phyloP scores from a whole-genome alignment of 2,329 filamentous ascomycete genomes.

The Colletotrichum limetticola region DNA sequence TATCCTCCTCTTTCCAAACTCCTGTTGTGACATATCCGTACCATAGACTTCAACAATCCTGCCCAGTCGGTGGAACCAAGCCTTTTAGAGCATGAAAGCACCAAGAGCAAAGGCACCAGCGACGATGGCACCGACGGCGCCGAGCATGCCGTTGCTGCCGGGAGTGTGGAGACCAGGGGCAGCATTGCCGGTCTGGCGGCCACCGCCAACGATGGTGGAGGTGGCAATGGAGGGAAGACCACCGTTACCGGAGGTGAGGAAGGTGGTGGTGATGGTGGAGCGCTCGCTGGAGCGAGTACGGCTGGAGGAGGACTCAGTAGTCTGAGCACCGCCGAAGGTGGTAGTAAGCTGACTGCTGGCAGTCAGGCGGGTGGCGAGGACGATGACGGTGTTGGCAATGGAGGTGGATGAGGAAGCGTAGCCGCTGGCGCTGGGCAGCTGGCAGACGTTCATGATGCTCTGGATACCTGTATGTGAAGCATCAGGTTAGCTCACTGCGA shows the following conservation, averaged over 20 bases:
- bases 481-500: neutral
- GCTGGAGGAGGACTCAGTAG: constrained; percentile 2
- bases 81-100: constrained; percentile 33
- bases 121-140: constrained; percentile 23
- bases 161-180: constrained; percentile 20
- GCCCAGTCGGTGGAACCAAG: neutral
- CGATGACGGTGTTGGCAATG: constrained; percentile 42
- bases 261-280: constrained; percentile 30
- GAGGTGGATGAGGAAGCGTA: constrained; percentile 40
- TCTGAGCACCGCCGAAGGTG: constrained; percentile 40
- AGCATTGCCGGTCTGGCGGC: constrained; percentile 27
- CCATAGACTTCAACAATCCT: neutral
- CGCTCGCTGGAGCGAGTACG: constrained; percentile 10
- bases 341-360: constrained; percentile 48
- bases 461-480: constrained; percentile 44
- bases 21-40: constrained; percentile 1
- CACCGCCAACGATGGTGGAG: constrained; percentile 28
- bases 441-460: constrained; percentile 47
- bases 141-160: constrained; percentile 27
- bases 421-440: constrained; percentile 43
- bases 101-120: constrained; percentile 31
- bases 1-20: constrained; percentile 28
- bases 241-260: constrained; percentile 30
- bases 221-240: constrained; percentile 32
- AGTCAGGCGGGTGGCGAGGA: constrained; percentile 45